Evolutionary conservation across 805 yeast genomes (phyloP).

Genomic region (Pichia cephalocereana): DNA sequence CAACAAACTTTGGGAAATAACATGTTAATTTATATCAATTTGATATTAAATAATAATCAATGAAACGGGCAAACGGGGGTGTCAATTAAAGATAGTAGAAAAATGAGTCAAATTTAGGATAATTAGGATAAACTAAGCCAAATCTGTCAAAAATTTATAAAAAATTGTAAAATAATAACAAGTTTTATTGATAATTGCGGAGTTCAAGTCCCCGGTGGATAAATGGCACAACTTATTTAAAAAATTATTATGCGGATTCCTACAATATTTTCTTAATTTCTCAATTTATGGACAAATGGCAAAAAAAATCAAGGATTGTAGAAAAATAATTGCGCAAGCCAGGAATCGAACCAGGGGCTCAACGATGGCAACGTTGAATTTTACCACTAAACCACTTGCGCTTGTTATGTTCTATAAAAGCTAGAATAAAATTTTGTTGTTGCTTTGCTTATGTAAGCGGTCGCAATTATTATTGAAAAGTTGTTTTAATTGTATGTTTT

Average conservation of each 20-base stretch:
- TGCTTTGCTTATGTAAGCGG: no score
- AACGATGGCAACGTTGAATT: conserved; percentile 19
- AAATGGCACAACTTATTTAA: background rate
- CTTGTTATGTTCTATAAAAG: background rate
- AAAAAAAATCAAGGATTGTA: no score
- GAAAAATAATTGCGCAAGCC: conserved; percentile 16
- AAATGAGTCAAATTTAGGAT: no score
- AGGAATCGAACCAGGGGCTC: conserved; percentile 24
- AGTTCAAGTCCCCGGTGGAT: background rate
- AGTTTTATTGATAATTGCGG: background rate
- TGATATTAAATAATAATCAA: no score
- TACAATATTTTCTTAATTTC: no score
- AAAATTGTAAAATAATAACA: no score
- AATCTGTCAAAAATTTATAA: background rate
- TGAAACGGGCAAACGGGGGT: background rate
- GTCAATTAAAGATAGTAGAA: background rate
- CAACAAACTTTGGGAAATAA: no score
- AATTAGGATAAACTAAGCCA: no score
- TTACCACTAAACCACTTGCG: conserved; percentile 11
- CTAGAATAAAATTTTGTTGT: background rate
- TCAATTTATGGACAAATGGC: background rate
- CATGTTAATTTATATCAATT: background rate
- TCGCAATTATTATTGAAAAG: no score
- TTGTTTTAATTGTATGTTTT: no score
- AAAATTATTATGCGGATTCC: background rate